Base-by-base conservation (phyloP, 345 rosid genomes). In the Balakata baccata region DNA sequence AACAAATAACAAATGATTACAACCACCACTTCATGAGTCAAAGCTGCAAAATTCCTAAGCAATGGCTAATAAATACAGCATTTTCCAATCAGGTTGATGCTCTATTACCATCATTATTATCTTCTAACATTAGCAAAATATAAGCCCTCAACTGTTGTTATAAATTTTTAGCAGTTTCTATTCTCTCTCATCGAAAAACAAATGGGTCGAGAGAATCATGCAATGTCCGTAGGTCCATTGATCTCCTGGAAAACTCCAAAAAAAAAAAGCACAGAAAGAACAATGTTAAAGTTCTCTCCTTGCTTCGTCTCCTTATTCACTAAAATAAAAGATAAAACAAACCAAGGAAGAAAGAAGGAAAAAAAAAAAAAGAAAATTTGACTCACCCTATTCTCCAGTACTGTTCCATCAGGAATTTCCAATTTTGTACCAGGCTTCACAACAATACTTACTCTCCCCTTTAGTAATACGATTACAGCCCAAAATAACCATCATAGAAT, bases 361-460 rank as follows among this genome's bases (percentile, higher is more conserved):
- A 7, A 22, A 6, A 8, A 1, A 18, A 7, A 18, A 3, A 54
- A 54, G 59, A 54, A 25, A 34, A 57, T 54, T 25, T 39, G 50
- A 47, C 22, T 67, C 73, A 85, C 92, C 86, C 79, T 78, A 70
- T 87, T 69, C 68, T 85, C 82, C 4, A 85, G 72, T 58, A 81
- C 77, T 0, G 37, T 68, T 37, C 86, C 81, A 3, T 84, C 86
- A 0, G 92, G 90, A 77, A 89, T 84, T 72, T 79, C 85, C 68
- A 87, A 38, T 73, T 52, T 77, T 45, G n/a, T 53, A 18, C 89
- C 90, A 17, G 89, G 87, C 61, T 72, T 61, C 10, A 87, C 88
- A 49, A 66, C 76, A 49, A 89, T 85, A 38, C 77, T 75, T 58
- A 87, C 87, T 18, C 54, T 81, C 63, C 90, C 90, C 89, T 85